phyloP scores from a whole-genome alignment of 2,329 filamentous ascomycete species.

The Proliferodiscus dingleyae region DNA sequence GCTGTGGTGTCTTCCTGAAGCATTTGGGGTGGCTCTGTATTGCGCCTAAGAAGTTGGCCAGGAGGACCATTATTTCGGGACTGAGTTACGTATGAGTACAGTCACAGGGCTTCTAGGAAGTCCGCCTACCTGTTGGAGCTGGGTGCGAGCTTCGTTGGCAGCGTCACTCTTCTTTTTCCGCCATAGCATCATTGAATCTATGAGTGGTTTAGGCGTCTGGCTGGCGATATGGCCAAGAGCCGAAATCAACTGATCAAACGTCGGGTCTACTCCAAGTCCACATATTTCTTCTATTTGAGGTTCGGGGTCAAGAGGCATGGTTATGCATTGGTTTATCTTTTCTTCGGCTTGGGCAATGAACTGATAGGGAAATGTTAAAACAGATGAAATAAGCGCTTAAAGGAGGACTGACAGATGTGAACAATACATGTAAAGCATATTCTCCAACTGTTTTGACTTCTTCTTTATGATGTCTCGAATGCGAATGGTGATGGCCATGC shows the following conservation, averaged over 20 bases:
- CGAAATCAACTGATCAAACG: constrained; percentile 89
- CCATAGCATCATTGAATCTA: constrained; percentile 98
- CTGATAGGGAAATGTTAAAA: constrained; percentile 39
- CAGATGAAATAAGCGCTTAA: constrained; percentile 1
- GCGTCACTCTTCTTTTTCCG: constrained; percentile 92
- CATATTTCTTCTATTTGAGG: constrained; percentile 85
- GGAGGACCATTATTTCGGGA: constrained; percentile 20
- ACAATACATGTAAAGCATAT: constrained; percentile 93
- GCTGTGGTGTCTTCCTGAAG: constrained; percentile 16
- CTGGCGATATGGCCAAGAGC: constrained; percentile 92
- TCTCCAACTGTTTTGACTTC: constrained; percentile 94
- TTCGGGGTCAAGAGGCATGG: constrained; percentile 72
- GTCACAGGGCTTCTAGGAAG: neutral
- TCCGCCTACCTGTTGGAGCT: constrained; percentile 46
- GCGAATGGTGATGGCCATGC: constrained; percentile 62
- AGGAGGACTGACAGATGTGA: constrained; percentile 67
- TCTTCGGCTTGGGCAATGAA: constrained; percentile 97
- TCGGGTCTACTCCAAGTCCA: constrained; percentile 79
- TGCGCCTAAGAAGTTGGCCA: constrained; percentile 54
- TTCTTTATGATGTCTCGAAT: constrained; percentile 61
- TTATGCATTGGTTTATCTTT: constrained; percentile 86
- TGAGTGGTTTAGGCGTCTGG: constrained; percentile 88
- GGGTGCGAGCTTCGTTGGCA: constrained; percentile 61
- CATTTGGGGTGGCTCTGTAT: constrained; percentile 59
- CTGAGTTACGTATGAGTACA: constrained; percentile 11